These are phyloP conservation scores for Amyloporia xantha DNA, from an alignment of 768 basidiomycete genomes.

Conservation along the genomic window DNA sequence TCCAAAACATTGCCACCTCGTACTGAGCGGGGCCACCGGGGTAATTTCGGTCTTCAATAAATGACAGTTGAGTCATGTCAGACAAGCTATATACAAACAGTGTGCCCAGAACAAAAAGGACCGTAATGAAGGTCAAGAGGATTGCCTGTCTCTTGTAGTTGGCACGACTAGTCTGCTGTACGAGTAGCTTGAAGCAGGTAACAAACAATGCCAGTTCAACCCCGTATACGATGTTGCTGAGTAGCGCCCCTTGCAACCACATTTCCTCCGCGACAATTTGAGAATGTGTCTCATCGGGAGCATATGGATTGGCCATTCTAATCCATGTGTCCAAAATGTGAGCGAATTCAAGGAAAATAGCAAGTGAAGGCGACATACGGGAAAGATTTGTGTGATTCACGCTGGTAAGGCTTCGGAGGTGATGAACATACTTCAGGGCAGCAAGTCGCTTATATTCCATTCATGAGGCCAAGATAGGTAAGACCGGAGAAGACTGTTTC, in stretches of 20 bases:
- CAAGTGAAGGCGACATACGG: too few relatives aligned
- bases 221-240: not conserved
- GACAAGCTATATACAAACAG: not conserved
- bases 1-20: not conserved
- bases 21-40: constrained; percentile 26
- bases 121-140: not conserved
- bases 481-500: too few relatives aligned
- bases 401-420: too few relatives aligned
- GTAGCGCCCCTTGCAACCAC: not conserved
- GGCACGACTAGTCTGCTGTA: not conserved
- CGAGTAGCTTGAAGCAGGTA: not conserved
- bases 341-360: too few relatives aligned
- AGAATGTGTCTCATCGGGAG: not conserved
- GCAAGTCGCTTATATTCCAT: too few relatives aligned
- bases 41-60: constrained; percentile 21
- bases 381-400: too few relatives aligned
- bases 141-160: not conserved
- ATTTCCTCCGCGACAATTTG: not conserved
- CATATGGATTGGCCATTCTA: not conserved
- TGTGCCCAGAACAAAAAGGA: not conserved
- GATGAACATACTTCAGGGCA: too few relatives aligned
- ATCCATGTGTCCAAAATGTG: too few relatives aligned
- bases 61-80: constrained; percentile 10
- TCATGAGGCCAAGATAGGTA: too few relatives aligned
- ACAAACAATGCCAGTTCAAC: not conserved